Base-by-base conservation (phyloP, 2,329 filamentous ascomycete species). In the Beauveria australis region DNA sequence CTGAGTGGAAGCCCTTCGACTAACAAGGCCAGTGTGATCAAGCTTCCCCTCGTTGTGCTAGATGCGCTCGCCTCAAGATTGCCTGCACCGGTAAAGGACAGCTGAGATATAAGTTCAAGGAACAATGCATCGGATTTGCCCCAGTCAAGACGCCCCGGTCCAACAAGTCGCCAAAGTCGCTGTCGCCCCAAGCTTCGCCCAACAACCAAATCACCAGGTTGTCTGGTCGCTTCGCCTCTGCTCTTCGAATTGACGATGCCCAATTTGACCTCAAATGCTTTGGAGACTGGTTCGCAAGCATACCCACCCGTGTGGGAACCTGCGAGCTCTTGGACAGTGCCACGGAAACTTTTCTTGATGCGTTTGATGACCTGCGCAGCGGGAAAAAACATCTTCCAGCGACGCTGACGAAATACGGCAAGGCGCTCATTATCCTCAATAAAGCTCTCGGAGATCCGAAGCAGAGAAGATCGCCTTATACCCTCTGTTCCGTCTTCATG, bases 81-180 rank as follows among this genome's bases (percentile, higher is more conserved):
- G 64, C 67, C 2, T 81, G 79, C 60, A 63, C 78, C 28, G 79
- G 79, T 10, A 73, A 73, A 3, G 79, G 79, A 3, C 70, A 77
- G 65, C 72, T 75, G 59, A 72, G 79, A 51, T 81, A 72, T 70
- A 81, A 79, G 68, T 81, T 81, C 68, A 76, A 78, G 62, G 70
- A 79, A 28, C 66, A 71, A 52, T 66, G 22, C n/a, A 37, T 51
- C 8, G 24, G 9, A 12, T 58, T 53, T 61, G 48, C 43, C 3
- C 49, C 30, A 5, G 19, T n/a, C 47, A 47, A 51, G 30, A 49
- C 44, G 3, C 33, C 44, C 4, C 46, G 33, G 54, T 1, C 51
- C 26, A 60, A 59, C 8, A 59, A 19, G 1, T 46, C 60, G 19
- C 41, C 53, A 53, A 49, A 46, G 12, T 54, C 48, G 26, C 60